A percentile compares a stretch with the other conserved stretches of the same genome.
phyloP scores from a whole-genome alignment of 139 green algal genomes.

The Tetraselmis chui region DNA sequence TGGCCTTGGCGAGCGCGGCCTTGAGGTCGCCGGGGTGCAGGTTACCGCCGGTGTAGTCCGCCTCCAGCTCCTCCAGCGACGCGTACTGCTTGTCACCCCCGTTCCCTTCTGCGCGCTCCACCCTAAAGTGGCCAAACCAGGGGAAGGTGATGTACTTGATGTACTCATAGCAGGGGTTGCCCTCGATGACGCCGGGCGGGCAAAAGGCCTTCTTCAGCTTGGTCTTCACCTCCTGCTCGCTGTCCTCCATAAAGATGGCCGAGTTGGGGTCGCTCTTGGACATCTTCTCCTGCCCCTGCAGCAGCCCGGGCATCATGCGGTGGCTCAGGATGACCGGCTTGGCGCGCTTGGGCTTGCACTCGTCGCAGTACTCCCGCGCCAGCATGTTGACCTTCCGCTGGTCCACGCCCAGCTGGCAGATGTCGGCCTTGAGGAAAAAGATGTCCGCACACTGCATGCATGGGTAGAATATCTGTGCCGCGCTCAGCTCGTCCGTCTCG shows the following conservation, averaged over 20 bases:
- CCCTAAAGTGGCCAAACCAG: slow-evolving; percentile 76
- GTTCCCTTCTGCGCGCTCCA: slow-evolving; percentile 59
- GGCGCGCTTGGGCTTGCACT: slow-evolving; percentile 73
- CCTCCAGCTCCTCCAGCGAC: slow-evolving; percentile 56
- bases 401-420: slow-evolving; percentile 99
- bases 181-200: slow-evolving; percentile 62
- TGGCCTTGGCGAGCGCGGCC: slow-evolving; percentile 47
- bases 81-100: slow-evolving; percentile 77
- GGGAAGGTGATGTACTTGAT: slow-evolving; percentile 87
- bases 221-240: slow-evolving; percentile 78
- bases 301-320: slow-evolving; percentile 88
- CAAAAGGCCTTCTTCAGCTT: slow-evolving; percentile 99
- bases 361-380: slow-evolving; percentile 92
- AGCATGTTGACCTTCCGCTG: slow-evolving; percentile 98
- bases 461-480: slow-evolving; percentile 98
- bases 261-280: slow-evolving; percentile 92
- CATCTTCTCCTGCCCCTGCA: slow-evolving; percentile 99
- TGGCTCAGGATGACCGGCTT: slow-evolving; percentile 98
- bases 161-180: slow-evolving; percentile 95
- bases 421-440: slow-evolving; percentile 99
- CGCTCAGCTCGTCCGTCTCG: slow-evolving; percentile 89
- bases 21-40: slow-evolving; percentile 83
- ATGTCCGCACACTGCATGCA: slow-evolving; percentile 98
- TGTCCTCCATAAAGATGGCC: slow-evolving; percentile 98
- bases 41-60: slow-evolving; percentile 71